Evolutionary conservation across 2,329 filamentous ascomycete genomes (phyloP), one percentile per base, ranked within the genome.

Genomic region (Acephala macrosclerotiorum): DNA sequence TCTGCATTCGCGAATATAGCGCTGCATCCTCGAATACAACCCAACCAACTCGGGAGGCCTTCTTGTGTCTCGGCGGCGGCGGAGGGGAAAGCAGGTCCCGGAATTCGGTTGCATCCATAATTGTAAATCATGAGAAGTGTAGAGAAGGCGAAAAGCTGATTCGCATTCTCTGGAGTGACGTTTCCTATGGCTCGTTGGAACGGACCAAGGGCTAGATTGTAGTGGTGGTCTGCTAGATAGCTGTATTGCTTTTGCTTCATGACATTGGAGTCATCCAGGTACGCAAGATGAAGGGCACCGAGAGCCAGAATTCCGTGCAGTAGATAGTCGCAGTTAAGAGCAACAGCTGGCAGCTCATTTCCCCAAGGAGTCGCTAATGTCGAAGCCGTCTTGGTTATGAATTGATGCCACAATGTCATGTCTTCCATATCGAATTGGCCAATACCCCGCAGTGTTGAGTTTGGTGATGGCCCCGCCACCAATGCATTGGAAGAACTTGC

Each of bases 391-490:
- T 26, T 14, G 29, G 42, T 61, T 16, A 65, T 58, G 35, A 66
- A 68, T 22, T 68, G 64, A 20, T 66, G 64, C 67, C 61, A 68
- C 2, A 66, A 51, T 14, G 57, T 60, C 64, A 68, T 66, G 29
- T 66, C 67, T 47, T 66, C 59, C 51, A 66, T 65, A 33, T 58
- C 22, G 60, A 68, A 63, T 38, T 53, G 36, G 3, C 61, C 58
- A 26, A 55, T 42, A 14, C 22, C 33, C 36, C 45, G 14, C 20
- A 25, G 6, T 22, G 45, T 3, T 49, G 45, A 22, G 25, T 20
- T 25, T 49, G 45, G 9, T 7, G 45, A 22, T 22, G 22, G 18
- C 20, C 11, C 45, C 2, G n/a, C 18, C 6, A 49, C n/a, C 45
- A 25, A 5, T 22, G 9, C 45, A 22, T 12, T 4, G n/a, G 45